phyloP scores from a whole-genome alignment of 306 rosid species.

The Malus fusca region DNA sequence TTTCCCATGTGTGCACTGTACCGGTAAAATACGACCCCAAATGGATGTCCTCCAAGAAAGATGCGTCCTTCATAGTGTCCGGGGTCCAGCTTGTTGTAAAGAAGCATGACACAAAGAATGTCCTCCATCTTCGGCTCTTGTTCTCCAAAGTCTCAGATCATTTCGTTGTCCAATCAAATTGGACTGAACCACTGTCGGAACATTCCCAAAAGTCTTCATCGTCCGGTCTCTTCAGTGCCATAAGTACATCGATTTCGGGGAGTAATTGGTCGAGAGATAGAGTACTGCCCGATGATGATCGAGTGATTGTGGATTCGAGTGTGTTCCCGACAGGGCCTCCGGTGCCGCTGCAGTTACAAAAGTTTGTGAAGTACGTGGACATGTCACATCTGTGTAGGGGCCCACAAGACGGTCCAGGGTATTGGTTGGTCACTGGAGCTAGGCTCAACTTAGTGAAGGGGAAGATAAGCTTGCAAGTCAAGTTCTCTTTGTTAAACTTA shows the following conservation, averaged over 20 bases:
- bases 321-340: conserved; percentile 85
- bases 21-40: conserved; percentile 56
- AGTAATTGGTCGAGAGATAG: conserved; percentile 15
- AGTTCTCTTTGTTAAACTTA: conserved; percentile 61
- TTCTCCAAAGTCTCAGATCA: conserved; percentile 54
- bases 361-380: conserved; percentile 67
- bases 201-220: conserved; percentile 34
- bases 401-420: conserved; percentile 78
- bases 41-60: conserved; percentile 28
- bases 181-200: conserved; percentile 46
- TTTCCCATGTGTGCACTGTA: conserved; percentile 62
- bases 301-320: conserved; percentile 62
- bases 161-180: conserved; percentile 42
- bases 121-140: conserved; percentile 63
- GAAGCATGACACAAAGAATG: conserved; percentile 46
- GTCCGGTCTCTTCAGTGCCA: conserved; percentile 55
- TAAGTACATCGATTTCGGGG: conserved; percentile 56
- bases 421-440: conserved; percentile 89
- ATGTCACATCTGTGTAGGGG: conserved; percentile 56
- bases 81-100: conserved; percentile 77
- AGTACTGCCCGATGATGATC: conserved; percentile 11
- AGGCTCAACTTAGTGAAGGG: conserved; percentile 67
- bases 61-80: conserved; percentile 53
- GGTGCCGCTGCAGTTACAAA: conserved; percentile 45
- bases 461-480: conserved; percentile 60